Conservation (phyloP, 495 filamentous ascomycete species). For the Neurospora terricola region DNA sequence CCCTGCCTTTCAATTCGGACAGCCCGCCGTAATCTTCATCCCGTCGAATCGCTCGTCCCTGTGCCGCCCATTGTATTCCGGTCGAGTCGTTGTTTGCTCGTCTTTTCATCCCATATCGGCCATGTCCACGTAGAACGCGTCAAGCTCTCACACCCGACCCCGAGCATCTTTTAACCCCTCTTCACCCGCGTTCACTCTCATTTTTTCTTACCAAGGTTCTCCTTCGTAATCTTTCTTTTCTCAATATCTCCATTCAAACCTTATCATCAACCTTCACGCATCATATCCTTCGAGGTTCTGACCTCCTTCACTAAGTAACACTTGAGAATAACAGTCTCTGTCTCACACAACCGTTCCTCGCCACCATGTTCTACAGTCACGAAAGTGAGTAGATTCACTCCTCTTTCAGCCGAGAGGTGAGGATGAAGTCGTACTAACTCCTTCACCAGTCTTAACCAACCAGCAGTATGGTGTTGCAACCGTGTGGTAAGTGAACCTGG, state of each 20-base stretch:
- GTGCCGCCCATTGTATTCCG: not conserved
- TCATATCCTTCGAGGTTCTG: not conserved
- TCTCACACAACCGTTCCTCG: not conserved
- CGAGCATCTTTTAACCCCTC: not conserved
- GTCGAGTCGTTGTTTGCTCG: not conserved
- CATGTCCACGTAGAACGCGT: not conserved
- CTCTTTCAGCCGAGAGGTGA: not conserved
- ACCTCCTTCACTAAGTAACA: not conserved
- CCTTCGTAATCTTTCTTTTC: not conserved
- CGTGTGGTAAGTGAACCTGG: conserved; percentile 58
- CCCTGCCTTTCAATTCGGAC: not conserved
- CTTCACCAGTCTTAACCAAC: conserved; percentile 64
- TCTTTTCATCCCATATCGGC: not conserved
- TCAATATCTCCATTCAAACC: not conserved
- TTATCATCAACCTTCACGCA: not conserved
- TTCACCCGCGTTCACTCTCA: not conserved
- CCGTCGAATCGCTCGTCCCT: not conserved
- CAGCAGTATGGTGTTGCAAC: conserved; percentile 87
- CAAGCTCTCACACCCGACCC: not conserved
- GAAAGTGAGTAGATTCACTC: conserved; percentile 51
- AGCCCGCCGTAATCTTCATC: not conserved
- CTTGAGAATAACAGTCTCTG: not conserved
- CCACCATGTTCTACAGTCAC: conserved; percentile 81
- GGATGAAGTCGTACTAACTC: conserved; percentile 6
- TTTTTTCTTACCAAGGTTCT: not conserved